Base-by-base conservation (phyloP, 768 basidiomycete species). In the Mycena kentingensis region DNA sequence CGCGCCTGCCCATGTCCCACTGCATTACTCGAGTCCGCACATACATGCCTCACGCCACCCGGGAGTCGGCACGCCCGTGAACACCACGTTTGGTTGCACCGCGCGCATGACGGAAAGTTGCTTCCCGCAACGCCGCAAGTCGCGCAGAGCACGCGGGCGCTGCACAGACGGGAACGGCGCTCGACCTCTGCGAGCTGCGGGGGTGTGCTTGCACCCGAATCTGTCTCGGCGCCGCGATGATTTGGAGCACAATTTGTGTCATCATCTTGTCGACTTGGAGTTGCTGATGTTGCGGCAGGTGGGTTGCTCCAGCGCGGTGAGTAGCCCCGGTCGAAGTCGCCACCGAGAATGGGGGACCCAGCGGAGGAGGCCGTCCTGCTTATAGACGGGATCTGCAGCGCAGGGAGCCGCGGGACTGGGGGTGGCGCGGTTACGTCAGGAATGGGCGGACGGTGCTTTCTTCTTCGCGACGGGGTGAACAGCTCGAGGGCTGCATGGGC, bases 31-130 rank as follows among this genome's bases (percentile, higher is more conserved):
- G n/a, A n/a, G n/a, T n/a, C n/a, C n/a, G n/a, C n/a, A n/a, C 37
- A 39, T 8, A 22, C 19, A 19, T 39, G 37, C 21, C 21, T 39
- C 10, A 15, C 10, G 37, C 37, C 37, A 19, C 37, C 37, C 13
- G 37, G 37, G 8, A 39, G 37, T 11, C 37, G 43, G 25, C 57
- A 58, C 5, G 45, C 49, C 19, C 57, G 49, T 27, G 57, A 58
- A 19, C 57, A 58, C 57, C 57, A 55, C 18, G 49, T 45, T 3
- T 27, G 32, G 11, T 58, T 52, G 46, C 76, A 77, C n/a, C 71
- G 65, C 7, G 71, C 55, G 57, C 75, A 76, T 0, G 66, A 63
- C 5, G 75, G 75, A 54, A 71, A 77, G 46, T 76, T 70, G 12
- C 64, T 48, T 3, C 76, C 75, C 5, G 46, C 27, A 51, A 59